phyloP scores from a whole-genome alignment of 2,329 filamentous ascomycete species.

The Neonectria magnoliae region DNA sequence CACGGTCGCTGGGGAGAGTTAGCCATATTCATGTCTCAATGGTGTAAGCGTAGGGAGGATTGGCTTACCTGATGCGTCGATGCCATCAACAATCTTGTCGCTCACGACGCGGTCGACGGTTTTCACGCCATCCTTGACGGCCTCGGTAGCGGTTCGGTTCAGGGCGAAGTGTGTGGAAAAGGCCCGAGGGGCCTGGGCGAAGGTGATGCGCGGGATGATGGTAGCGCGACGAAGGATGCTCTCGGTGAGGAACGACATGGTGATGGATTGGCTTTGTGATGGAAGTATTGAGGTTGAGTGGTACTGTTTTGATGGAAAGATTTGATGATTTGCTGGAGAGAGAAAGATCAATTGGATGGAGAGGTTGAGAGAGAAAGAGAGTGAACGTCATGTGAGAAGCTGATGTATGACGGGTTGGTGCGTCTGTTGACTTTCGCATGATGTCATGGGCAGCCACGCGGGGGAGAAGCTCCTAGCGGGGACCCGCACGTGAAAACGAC shows the following conservation, averaged over 20 bases:
- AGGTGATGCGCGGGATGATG: slow-evolving; percentile 50
- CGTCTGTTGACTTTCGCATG: slow-evolving; percentile 34
- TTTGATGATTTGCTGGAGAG: not conserved
- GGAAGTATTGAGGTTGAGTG: not conserved
- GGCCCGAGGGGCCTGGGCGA: slow-evolving; percentile 54
- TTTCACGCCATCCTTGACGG: slow-evolving; percentile 69
- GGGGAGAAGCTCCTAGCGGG: slow-evolving; percentile 34
- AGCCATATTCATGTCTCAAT: slow-evolving; percentile 4
- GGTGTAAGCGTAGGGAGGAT: not conserved
- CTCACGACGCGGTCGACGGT: slow-evolving; percentile 67
- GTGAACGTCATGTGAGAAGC: slow-evolving; percentile 9
- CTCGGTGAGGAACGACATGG: slow-evolving; percentile 66
- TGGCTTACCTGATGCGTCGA: slow-evolving; percentile 66
- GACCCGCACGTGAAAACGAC: slow-evolving; percentile 35
- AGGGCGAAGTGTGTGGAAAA: slow-evolving; percentile 60
- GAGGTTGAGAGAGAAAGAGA: not conserved
- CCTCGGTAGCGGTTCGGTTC: slow-evolving; percentile 62
- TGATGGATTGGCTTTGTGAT: slow-evolving; percentile 15
- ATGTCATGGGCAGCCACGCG: slow-evolving; percentile 38
- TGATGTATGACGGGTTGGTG: slow-evolving; percentile 34
- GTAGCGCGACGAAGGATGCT: slow-evolving; percentile 56
- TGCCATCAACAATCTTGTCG: slow-evolving; percentile 70
- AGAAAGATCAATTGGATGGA: slow-evolving; percentile 24
- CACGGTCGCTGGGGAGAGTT: slow-evolving; percentile 47
- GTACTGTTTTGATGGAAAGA: not conserved